Evolutionary conservation across 768 basidiomycete species (phyloP).

Genomic region (Glaciozyma antarctica): DNA sequence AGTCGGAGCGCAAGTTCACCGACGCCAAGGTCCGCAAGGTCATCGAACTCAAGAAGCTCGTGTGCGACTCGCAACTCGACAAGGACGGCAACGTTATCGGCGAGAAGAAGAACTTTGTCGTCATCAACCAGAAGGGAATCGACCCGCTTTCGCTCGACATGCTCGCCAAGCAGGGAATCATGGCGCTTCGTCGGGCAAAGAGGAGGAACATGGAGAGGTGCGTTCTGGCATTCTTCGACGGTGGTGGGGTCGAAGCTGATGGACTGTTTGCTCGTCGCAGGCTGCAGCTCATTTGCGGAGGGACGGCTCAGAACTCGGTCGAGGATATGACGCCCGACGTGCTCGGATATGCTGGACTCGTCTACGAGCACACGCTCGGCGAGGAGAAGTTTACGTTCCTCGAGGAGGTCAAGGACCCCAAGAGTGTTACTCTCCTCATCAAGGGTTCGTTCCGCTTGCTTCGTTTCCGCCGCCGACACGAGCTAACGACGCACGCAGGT

Average conservation of each 20-base stretch:
- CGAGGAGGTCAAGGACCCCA: constrained; percentile 90
- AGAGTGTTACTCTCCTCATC: constrained; percentile 88
- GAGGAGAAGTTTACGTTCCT: constrained; percentile 98
- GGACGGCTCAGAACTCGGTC: constrained; percentile 92
- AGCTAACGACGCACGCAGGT: constrained; percentile 39
- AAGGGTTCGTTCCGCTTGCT: constrained; percentile 49
- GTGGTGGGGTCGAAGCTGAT: background rate
- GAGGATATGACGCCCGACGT: constrained; percentile 86
- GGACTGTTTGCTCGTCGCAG: constrained; percentile 47
- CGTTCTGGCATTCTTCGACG: constrained; percentile 32
- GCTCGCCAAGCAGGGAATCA: constrained; percentile 88
- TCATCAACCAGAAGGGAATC: constrained; percentile 99
- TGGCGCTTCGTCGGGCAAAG: constrained; percentile 90
- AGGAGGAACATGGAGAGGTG: constrained; percentile 98
- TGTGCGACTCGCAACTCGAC: constrained; percentile 86
- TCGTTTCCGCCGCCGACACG: background rate
- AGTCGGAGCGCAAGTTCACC: constrained; percentile 87
- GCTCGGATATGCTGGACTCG: constrained; percentile 93
- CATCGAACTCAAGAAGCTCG: constrained; percentile 87
- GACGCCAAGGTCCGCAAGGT: constrained; percentile 93
- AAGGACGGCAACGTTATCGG: constrained; percentile 41
- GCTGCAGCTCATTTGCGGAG: constrained; percentile 86
- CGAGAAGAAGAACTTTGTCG: constrained; percentile 67
- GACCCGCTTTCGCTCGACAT: constrained; percentile 94
- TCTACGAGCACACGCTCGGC: constrained; percentile 97